A percentile compares a stretch with the other conserved stretches of the same genome.
Conservation (phyloP, 2,329 filamentous ascomycete species). For the Botrytis elliptica region DNA sequence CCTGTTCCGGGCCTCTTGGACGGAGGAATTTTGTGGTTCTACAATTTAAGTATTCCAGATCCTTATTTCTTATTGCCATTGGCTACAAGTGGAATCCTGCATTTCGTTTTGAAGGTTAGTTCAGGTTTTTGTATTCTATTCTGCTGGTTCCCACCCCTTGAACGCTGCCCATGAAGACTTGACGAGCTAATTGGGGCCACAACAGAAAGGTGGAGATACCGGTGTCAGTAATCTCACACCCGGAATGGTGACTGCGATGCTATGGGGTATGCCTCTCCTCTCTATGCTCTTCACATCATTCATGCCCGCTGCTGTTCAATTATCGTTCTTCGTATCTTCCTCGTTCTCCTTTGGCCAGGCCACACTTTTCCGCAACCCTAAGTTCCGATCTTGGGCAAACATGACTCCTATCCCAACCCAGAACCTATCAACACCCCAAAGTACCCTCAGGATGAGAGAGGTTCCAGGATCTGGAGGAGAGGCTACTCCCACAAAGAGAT, state of each 20-base stretch:
- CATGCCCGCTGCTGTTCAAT: constrained; percentile 52
- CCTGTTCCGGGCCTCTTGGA: constrained; percentile 77
- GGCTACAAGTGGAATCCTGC: constrained; percentile 57
- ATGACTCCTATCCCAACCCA: constrained; percentile 37
- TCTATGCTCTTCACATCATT: constrained; percentile 52
- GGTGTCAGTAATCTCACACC: constrained; percentile 41
- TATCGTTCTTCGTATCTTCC: constrained; percentile 57
- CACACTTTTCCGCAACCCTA: constrained; percentile 44
- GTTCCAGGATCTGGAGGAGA: neutral
- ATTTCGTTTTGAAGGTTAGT: constrained; percentile 42
- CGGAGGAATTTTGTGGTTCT: constrained; percentile 75
- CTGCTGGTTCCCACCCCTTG: neutral
- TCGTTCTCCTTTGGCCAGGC: constrained; percentile 45
- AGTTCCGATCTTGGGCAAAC: constrained; percentile 42
- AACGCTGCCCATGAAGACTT: neutral
- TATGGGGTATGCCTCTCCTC: constrained; percentile 52
- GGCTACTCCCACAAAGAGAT: neutral
- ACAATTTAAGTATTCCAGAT: constrained; percentile 72
- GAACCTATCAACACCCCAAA: neutral
- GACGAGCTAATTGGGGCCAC: neutral
- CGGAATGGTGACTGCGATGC: constrained; percentile 43
- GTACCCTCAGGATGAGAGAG: constrained; percentile 1
- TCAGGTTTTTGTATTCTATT: neutral
- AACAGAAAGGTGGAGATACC: constrained; percentile 50
- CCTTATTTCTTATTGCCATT: constrained; percentile 75